Conservation (phyloP, 2,329 filamentous ascomycete species). For the Domatiomyces globalis region DNA sequence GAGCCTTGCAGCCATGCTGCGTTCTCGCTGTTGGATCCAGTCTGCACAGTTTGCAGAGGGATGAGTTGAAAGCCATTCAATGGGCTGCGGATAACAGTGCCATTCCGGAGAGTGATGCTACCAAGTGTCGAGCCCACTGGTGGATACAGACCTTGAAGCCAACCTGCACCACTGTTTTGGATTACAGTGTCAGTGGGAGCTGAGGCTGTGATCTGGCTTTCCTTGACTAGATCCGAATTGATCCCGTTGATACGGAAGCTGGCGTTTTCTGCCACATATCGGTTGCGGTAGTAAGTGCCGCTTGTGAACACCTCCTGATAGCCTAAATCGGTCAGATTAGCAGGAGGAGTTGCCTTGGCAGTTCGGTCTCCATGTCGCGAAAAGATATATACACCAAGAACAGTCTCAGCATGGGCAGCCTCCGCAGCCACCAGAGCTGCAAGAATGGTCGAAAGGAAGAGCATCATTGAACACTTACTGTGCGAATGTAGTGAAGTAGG, state of each 20-base stretch:
- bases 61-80: slow-evolving; percentile 74
- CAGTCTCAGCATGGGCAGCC: slow-evolving; percentile 39
- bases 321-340: slow-evolving; percentile 64
- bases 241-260: slow-evolving; percentile 51
- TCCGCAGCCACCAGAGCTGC: background rate
- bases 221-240: slow-evolving; percentile 49
- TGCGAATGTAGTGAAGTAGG: background rate
- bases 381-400: slow-evolving; percentile 76
- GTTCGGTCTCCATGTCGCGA: slow-evolving; percentile 82
- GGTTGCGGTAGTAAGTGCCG: slow-evolving; percentile 59
- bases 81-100: slow-evolving; percentile 50
- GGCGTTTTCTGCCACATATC: slow-evolving; percentile 54
- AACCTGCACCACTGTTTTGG: slow-evolving; percentile 54
- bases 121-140: slow-evolving; percentile 45
- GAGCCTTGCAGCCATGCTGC: slow-evolving; percentile 45
- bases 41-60: slow-evolving; percentile 50
- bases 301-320: slow-evolving; percentile 60
- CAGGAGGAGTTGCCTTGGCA: slow-evolving; percentile 56
- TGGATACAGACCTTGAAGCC: slow-evolving; percentile 70
- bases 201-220: slow-evolving; percentile 56
- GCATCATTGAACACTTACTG: background rate
- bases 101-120: slow-evolving; percentile 55
- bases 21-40: slow-evolving; percentile 46
- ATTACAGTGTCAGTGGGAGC: slow-evolving; percentile 64
- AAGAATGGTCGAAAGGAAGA: background rate